Evolutionary conservation across 352 stramenopile genomes (phyloP).

Genomic region (Nothophytophthora sp.): DNA sequence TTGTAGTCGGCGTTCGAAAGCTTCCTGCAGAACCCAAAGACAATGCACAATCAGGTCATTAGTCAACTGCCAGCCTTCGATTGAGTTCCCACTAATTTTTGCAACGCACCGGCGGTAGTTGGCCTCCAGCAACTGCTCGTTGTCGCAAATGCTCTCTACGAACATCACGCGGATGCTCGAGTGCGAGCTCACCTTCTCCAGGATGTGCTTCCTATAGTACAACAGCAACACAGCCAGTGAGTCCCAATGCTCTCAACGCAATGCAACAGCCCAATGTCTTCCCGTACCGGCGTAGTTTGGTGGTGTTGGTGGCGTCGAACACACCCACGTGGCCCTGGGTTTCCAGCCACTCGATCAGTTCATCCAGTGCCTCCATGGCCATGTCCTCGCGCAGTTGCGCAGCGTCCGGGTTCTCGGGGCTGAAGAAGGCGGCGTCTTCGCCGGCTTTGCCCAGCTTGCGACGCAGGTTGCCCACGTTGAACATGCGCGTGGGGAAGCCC

Average conservation of each 20-base stretch:
- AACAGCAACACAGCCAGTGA: conserved; percentile 4
- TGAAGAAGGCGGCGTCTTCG: conserved; percentile 91
- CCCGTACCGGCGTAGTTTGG: conserved; percentile 59
- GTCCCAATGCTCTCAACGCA: neutral
- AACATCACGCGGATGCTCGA: conserved; percentile 90
- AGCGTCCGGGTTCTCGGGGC: conserved; percentile 84
- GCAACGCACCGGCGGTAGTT: conserved; percentile 86
- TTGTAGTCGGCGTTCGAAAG: conserved; percentile 91
- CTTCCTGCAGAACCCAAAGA: conserved; percentile 41
- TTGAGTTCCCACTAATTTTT: conserved; percentile 11
- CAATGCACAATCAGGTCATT: conserved; percentile 10
- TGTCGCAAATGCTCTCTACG: conserved; percentile 96
- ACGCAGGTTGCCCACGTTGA: conserved; percentile 95
- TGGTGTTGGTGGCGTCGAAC: conserved; percentile 97
- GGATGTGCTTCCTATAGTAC: conserved; percentile 46
- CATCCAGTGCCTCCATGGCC: conserved; percentile 83
- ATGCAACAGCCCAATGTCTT: neutral
- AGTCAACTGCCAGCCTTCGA: conserved; percentile 16
- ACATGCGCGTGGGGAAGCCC: conserved; percentile 90
- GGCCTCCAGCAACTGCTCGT: conserved; percentile 88
- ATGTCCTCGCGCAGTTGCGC: conserved; percentile 87
- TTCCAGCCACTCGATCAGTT: conserved; percentile 93
- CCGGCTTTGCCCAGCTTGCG: conserved; percentile 74
- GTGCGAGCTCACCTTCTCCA: conserved; percentile 63
- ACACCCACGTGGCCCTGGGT: conserved; percentile 90